These are phyloP conservation scores for Didymella pomorum DNA, from an alignment of 2,329 filamentous ascomycete genomes.

Conservation along the genomic window DNA sequence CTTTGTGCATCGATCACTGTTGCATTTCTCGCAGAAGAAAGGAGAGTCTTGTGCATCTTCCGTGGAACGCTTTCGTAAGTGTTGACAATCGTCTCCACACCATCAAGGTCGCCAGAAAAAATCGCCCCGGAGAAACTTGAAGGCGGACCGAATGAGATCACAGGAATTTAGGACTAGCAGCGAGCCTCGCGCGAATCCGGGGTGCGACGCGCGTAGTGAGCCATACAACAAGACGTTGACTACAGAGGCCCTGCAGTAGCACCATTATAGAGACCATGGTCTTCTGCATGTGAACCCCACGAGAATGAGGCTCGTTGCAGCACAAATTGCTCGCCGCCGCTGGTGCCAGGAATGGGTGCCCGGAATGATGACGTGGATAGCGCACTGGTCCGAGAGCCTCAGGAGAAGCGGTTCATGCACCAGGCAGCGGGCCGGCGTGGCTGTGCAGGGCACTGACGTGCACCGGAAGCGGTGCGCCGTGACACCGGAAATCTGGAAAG, in stretches of 20 bases:
- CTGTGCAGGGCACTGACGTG: constrained; percentile 23
- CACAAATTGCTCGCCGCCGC: constrained; percentile 13
- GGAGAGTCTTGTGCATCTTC: background rate
- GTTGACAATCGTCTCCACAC: constrained; percentile 7
- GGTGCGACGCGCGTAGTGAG: background rate
- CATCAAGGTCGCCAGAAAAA: constrained; percentile 2
- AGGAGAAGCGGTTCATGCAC: constrained; percentile 29
- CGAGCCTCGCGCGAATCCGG: constrained; percentile 11
- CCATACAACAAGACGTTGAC: background rate
- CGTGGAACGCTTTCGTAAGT: background rate
- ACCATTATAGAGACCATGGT: background rate
- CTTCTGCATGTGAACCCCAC: background rate
- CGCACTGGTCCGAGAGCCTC: constrained; percentile 24
- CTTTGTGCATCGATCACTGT: constrained; percentile 4
- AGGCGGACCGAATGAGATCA: constrained; percentile 16
- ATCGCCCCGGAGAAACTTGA: constrained; percentile 11
- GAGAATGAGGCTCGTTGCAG: constrained; percentile 11
- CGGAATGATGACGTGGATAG: constrained; percentile 33
- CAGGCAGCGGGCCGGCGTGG: constrained; percentile 15
- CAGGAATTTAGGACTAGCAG: background rate
- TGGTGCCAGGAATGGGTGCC: constrained; percentile 16
- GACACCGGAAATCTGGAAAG: constrained; percentile 2
- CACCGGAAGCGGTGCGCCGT: constrained; percentile 1
- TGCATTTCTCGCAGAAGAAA: background rate
- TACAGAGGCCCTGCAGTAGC: background rate